Evolutionary conservation across 768 basidiomycete genomes (phyloP).

Genomic region (Boletus pseudo-olivaceus): DNA sequence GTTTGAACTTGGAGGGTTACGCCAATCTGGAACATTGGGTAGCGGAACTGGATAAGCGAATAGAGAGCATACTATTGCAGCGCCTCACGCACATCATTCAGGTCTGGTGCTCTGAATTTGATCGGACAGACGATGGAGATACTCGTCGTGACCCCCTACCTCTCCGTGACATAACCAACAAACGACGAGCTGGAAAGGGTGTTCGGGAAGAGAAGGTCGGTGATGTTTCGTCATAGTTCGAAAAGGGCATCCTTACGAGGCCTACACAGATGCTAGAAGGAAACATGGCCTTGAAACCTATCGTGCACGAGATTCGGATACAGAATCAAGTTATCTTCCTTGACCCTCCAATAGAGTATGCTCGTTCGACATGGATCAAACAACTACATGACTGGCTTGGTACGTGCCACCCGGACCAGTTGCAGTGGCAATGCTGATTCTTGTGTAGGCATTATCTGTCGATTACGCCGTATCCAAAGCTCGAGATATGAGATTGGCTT

Average conservation of each 20-base stretch:
- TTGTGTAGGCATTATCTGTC: conserved; percentile 74
- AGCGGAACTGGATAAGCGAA: conserved; percentile 73
- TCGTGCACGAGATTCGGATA: conserved; percentile 95
- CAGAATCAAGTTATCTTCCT: conserved; percentile 99
- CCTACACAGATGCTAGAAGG: conserved; percentile 60
- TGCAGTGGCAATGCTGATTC: neutral
- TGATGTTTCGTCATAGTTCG: neutral
- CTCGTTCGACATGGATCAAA: conserved; percentile 83
- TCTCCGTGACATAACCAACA: conserved; percentile 54
- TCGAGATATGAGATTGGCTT: conserved; percentile 96
- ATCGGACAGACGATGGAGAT: conserved; percentile 67
- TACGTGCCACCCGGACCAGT: conserved; percentile 26
- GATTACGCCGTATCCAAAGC: conserved; percentile 83
- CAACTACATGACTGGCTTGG: conserved; percentile 91
- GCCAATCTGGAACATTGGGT: conserved; percentile 94
- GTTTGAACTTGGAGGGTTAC: conserved; percentile 93
- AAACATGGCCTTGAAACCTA: conserved; percentile 74
- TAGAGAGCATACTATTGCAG: conserved; percentile 75
- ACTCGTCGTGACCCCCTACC: conserved; percentile 49
- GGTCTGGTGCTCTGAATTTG: conserved; percentile 87
- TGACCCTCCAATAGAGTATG: conserved; percentile 95
- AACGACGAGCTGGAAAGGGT: conserved; percentile 67
- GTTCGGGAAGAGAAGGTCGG: conserved; percentile 76
- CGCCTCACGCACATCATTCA: conserved; percentile 76
- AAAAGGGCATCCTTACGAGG: neutral